Evolutionary conservation across 768 basidiomycete genomes (phyloP), one percentile per base, ranked within the genome.

Genomic region (Lyophyllum decastes): DNA sequence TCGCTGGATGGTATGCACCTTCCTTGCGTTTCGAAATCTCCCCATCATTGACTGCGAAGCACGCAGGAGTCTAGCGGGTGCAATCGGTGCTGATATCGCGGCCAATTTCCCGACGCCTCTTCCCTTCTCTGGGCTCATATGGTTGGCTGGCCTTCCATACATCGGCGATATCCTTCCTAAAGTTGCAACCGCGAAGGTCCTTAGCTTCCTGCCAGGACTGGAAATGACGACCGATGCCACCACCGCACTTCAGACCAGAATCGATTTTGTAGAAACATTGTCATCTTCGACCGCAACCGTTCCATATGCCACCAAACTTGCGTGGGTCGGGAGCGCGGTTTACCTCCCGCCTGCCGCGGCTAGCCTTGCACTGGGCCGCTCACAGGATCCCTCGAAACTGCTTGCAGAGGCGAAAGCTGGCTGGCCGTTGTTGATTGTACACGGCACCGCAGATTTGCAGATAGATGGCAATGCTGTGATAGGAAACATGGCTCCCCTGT

Each of bases 1-100:
- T 76, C 8, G 61, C 64, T 26, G 72, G 72, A 47, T 76, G 71
- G 74, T 72, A 50, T 49, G 69, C 6, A 12, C 14, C 3, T 11
- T 38, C 35, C 16, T 38, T 17, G 35, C 11, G 35, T 12, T 16
- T 12, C 11, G 16, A 38, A 38, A 40, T 17, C 10, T 16, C 27
- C 17, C 1, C 6, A 40, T 6, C 14, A 47, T 17, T 38, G 24
- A 34, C 35, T 30, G 30, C 1, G 22, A 9, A 22, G 1, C 16
- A 14, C 14, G 12, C 22, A 40, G 30, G 55, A 41, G 48, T 55
- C 50, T 56, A 6, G 40, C 35, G 68, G 72, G 65, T 6, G 65
- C 70, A 12, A 67, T 71, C 5, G 65, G 64, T 4, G 64, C 68
- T 10, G 72, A 73, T 51, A 65, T 73, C 11, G 65, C 63, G 17